Conservation (phyloP, 352 stramenopile genomes). For the Phytophthora constricta region DNA sequence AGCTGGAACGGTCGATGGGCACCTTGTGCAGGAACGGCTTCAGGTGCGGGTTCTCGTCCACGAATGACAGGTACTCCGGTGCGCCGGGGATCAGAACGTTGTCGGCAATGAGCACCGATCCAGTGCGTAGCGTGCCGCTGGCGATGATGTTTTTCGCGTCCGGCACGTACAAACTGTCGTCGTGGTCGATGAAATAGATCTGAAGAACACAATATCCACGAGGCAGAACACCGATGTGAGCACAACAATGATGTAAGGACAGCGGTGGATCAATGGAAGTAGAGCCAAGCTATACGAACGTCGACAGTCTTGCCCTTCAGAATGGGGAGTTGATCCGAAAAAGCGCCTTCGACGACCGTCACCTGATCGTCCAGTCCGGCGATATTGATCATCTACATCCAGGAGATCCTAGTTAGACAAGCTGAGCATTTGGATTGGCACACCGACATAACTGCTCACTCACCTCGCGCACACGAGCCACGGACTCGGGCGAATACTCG, state of each 20-base stretch:
- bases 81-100: conserved; percentile 49
- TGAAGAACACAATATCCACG: conserved; percentile 8
- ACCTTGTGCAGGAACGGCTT: conserved; percentile 16
- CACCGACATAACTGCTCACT: conserved; percentile 3
- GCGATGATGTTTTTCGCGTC: conserved; percentile 45
- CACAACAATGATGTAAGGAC: neutral
- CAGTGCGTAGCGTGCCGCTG: conserved; percentile 30
- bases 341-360: conserved; percentile 33
- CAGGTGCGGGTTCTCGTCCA: conserved; percentile 27
- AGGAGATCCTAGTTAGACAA: neutral
- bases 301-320: conserved; percentile 32
- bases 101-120: conserved; percentile 44
- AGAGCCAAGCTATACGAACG: conserved; percentile 20
- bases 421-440: neutral
- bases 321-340: conserved; percentile 21
- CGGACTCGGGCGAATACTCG: conserved; percentile 31
- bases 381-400: conserved; percentile 26
- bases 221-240: neutral
- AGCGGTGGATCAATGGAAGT: too few species aligned
- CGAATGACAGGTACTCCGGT: conserved; percentile 46
- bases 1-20: conserved; percentile 12
- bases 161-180: conserved; percentile 49
- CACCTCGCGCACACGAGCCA: conserved; percentile 23
- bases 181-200: conserved; percentile 57
- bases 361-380: conserved; percentile 29